Evolutionary conservation across 345 rosid genomes (phyloP), one percentile per base, ranked within the genome.

Genomic region (Gossypium longicalyx): DNA sequence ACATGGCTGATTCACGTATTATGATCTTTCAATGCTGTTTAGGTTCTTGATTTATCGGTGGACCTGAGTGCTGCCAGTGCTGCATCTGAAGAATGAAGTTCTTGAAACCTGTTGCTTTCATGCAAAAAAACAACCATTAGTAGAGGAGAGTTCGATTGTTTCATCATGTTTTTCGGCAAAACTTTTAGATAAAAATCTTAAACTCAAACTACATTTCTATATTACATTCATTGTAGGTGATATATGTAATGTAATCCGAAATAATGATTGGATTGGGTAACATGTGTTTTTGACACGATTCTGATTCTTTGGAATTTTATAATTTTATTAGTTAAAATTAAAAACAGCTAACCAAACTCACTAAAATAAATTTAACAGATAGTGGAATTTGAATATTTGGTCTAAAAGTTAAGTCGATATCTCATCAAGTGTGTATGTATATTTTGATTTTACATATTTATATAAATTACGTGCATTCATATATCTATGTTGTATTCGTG

Each of bases 31-130:
- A 2, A 13, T 47, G 29, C 12, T 44, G 53, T 22, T 7, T 54
- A 67, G 71, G 71, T 15, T 13, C 71, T 67, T 45, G 71, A 67
- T 47, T 67, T 67, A 13, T 67, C 71, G 2, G 71, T 45, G 71
- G 71, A 67, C 38, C 71, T 47, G 53, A 67, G 71, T 22, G 71
- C 71, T 67, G 71, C 71, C 2, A 67, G 56, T 47, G 71, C 71
- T 0, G 2, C 71, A 3, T 2, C 71, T 47, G 71, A 67, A 47
- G 71, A 25, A 59, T 57, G 16, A 66, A 67, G 27, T 29, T 47
- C 19, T 48, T 66, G 16, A 25, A 67, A 67, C 12, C 70, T 23
- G 20, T 43, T 65, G 51, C 16, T 43, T 12, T 43, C 38, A 8
- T 20, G 38, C 71, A 22, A 47, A 67, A 66, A 10, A 56, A 56